Evolutionary conservation across 805 yeast species (phyloP), one percentile per base, ranked within the genome.

Genomic region (Pichia rugopelliculosa): DNA sequence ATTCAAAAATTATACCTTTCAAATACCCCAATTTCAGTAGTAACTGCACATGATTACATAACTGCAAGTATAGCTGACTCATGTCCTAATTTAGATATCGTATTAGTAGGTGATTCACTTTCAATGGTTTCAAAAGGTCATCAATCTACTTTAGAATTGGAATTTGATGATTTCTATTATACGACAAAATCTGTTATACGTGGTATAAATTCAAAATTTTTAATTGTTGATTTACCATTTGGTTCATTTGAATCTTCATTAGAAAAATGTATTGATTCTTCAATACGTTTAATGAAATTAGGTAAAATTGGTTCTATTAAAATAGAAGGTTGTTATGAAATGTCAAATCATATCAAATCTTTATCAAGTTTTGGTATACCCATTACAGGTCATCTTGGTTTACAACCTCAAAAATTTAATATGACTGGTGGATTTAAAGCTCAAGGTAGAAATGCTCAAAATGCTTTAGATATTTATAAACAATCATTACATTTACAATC

Each of bases 61-160:
- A 82, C 96, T 0, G 93, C 81, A 0, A 69, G 71, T 26, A 70
- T 84, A 56, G 95, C 89, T 0, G 69, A 67, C 25, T 81, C 83
- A 22, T 63, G 72, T 17, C 77, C 90, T 0, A 74, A 76, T 0
- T 72, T 80, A 2, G 97, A 91, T 56, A 73, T 82, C 49, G 71
- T 82, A 7, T 72, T 91, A 2, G 82, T 91, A 4, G 99, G 99
- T 3, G 99, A 91, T 64, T 90, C 97, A 0, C 67, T 93, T 23
- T 88, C 96, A 0, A 91, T 89, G 96, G 90, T 87, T 1, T 75
- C 95, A 0, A 72, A 87, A 53, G 99, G 99, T 0, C 82, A 84
- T 59, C 72, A 72, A 2, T 80, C 84, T 38, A 84, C 98, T 0
- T 80, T 83, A 50, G 85, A 85, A 57, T 66, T 93, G 24, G 74